Evolutionary conservation across 257 asterid genomes (phyloP).

Genomic region (Scutellaria galericulata): DNA sequence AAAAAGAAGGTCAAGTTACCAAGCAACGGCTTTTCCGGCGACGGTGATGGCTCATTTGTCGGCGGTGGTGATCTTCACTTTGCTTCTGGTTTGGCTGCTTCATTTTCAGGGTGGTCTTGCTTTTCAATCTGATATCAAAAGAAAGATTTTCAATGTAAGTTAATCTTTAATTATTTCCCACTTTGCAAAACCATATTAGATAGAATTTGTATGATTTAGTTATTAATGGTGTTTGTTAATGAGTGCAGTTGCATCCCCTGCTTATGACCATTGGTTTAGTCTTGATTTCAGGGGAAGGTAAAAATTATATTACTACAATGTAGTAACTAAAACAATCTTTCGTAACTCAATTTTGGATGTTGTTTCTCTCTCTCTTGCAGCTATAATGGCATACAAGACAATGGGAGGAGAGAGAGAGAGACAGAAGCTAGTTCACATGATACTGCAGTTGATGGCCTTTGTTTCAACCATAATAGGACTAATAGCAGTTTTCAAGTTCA

Average conservation of each 20-base stretch:
- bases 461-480: conserved; percentile 52
- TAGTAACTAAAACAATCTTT: too few relatives aligned
- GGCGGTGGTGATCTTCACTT: conserved; percentile 41
- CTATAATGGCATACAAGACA: conserved; percentile 54
- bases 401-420: conserved; percentile 31
- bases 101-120: conserved; percentile 65
- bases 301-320: neutral
- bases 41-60: conserved; percentile 56
- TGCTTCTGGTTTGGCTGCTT: conserved; percentile 64
- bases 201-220: neutral
- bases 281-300: conserved; percentile 67
- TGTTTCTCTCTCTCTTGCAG: conserved; percentile 29
- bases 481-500: conserved; percentile 64
- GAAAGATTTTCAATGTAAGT: conserved; percentile 63
- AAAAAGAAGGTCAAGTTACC: conserved; percentile 41
- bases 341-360: too few relatives aligned
- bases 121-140: conserved; percentile 44
- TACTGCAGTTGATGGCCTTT: conserved; percentile 55
- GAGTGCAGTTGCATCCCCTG: conserved; percentile 64
- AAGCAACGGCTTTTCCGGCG: conserved; percentile 31
- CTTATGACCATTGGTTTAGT: conserved; percentile 67
- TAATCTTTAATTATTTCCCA: neutral
- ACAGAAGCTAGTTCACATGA: conserved; percentile 50
- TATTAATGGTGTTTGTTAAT: neutral
- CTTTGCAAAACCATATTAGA: neutral